These are phyloP conservation scores for Lentinula sp. DNA, from an alignment of 768 basidiomycete species.

Conservation along the genomic window DNA sequence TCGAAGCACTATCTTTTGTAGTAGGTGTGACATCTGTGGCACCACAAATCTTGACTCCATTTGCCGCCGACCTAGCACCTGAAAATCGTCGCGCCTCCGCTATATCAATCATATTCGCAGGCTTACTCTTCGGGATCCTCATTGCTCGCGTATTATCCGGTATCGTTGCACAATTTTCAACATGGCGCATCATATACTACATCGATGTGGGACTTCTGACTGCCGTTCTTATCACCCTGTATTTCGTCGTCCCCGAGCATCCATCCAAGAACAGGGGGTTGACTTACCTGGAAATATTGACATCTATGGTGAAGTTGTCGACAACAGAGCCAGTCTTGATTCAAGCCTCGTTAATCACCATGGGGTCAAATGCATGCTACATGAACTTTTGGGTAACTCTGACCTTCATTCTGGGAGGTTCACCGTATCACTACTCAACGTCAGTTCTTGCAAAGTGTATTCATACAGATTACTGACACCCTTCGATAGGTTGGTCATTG, in stretches of 20 bases:
- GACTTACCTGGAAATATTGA: conserved; percentile 48
- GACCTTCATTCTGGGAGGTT: conserved; percentile 54
- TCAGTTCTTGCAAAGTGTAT: conserved; percentile 14
- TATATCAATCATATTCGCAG: conserved; percentile 45
- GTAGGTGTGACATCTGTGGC: conserved; percentile 68
- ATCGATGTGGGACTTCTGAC: conserved; percentile 48
- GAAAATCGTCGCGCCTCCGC: conserved; percentile 48
- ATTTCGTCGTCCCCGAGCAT: conserved; percentile 49
- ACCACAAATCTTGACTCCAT: conserved; percentile 65
- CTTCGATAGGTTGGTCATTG: conserved; percentile 40
- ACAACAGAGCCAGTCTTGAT: conserved; percentile 55
- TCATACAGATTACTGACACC: conserved; percentile 43
- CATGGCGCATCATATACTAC: conserved; percentile 51
- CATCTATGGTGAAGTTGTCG: conserved; percentile 50
- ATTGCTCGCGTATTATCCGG: conserved; percentile 52
- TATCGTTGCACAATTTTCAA: conserved; percentile 45
- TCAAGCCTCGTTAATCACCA: conserved; percentile 40
- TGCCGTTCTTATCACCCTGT: conserved; percentile 35
- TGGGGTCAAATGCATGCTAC: conserved; percentile 33
- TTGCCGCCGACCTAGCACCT: conserved; percentile 59
- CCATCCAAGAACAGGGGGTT: conserved; percentile 45
- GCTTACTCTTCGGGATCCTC: conserved; percentile 47
- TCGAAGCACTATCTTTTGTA: conserved; percentile 66
- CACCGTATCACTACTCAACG: conserved; percentile 54
- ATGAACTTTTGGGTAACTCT: conserved; percentile 41